Evolutionary conservation across 1,139 yeast species (phyloP).

Genomic region (Yamadazyma mexicana): DNA sequence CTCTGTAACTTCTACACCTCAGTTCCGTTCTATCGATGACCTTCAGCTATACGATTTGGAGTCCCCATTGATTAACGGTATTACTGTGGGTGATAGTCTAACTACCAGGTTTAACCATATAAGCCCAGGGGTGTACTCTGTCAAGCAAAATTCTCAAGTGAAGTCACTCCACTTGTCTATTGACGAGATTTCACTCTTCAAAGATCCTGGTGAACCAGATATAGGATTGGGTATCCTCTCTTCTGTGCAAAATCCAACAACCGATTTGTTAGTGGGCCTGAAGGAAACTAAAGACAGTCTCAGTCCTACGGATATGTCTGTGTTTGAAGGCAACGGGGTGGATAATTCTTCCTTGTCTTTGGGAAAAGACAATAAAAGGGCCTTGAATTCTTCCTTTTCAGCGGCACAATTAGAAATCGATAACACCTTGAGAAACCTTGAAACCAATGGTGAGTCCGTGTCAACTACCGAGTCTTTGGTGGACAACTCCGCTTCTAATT

Average conservation of each 20-base stretch:
- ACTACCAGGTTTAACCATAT: conserved; percentile 12
- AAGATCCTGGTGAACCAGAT: conserved; percentile 1
- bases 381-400: background rate
- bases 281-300: background rate
- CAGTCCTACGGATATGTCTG: background rate
- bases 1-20: conserved; percentile 7
- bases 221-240: conserved; percentile 1
- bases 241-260: too few relatives aligned
- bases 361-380: too few relatives aligned
- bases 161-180: conserved; percentile 35
- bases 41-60: conserved; percentile 30
- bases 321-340: background rate
- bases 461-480: too few relatives aligned
- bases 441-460: conserved; percentile 2
- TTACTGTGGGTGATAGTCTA: conserved; percentile 35
- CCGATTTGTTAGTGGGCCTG: too few relatives aligned
- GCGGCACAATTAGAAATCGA: conserved; percentile 9
- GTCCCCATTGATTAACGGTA: conserved; percentile 40
- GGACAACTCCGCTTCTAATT: background rate
- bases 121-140: conserved; percentile 12
- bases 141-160: conserved; percentile 13
- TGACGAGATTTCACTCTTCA: conserved; percentile 23
- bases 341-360: background rate
- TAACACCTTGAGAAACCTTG: conserved; percentile 8
- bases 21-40: conserved; percentile 13